Base-by-base conservation (phyloP, 345 rosid species). In the Gossypium rotundifolium region DNA sequence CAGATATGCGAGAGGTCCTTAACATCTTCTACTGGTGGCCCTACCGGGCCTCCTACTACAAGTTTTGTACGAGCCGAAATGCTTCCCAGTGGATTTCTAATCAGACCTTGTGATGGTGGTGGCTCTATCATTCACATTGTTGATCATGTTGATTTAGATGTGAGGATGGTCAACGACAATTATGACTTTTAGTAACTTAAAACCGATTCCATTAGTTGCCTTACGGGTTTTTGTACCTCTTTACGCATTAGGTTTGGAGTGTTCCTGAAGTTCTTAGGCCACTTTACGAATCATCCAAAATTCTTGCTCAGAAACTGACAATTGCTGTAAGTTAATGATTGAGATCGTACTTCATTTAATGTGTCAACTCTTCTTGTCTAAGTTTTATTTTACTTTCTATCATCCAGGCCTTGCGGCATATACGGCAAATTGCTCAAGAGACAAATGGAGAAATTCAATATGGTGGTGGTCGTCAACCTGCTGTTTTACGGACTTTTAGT, bases 201-300 rank as follows among this genome's bases (percentile, higher is more conserved):
- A n/a, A 65, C 11, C 33, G 11, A 33, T 70, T 52, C 60, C 2
- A 61, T 64, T 25, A 25, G 75, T 68, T 70, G 42, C 20, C 53
- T 27, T 9, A 52, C 54, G 49, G 16, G 2, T 53, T 66, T 61
- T 51, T 33, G 9, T 63, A 25, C 54, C 20, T 61, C 20, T 11
- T 75, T 75, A 46, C 59, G 22, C 79, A 42, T 11, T 73, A 94
- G 98, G 93, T 85, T 33, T 88, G 88, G 91, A 89, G 95, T 62
- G 97, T 94, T 79, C 98, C 98, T 73, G 98, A 92, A 81, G 95
- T 94, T 81, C 81, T 94, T 74, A 87, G 97, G 81, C 98, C 98
- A 44, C 97, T 92, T 53, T 92, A 94, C 78, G 97, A 92, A 78
- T 94, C 98, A 13, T 89, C 95, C 10, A 92, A 90, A 83, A 92